Evolutionary conservation across 2,329 filamentous ascomycete species (phyloP).

Genomic region (Fusarium aywerte): DNA sequence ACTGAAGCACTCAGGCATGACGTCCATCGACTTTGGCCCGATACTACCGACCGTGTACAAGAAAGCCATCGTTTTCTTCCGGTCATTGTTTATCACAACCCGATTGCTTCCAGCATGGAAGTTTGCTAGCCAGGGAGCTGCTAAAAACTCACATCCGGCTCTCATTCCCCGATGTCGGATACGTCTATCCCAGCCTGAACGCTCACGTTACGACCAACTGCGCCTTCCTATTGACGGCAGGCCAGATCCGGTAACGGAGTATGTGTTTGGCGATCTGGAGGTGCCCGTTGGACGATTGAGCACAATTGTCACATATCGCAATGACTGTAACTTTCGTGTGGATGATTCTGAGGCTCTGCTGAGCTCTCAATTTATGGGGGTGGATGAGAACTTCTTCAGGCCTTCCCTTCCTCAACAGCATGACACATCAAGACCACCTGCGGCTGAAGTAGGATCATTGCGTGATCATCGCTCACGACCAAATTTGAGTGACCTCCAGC

Average conservation of each 20-base stretch:
- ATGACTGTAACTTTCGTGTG: constrained; percentile 88
- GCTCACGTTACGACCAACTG: constrained; percentile 73
- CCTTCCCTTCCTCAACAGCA: constrained; percentile 75
- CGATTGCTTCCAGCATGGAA: constrained; percentile 88
- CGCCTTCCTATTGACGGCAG: constrained; percentile 53
- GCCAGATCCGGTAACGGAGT: constrained; percentile 69
- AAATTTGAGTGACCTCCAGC: constrained; percentile 70
- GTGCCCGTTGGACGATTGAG: constrained; percentile 87
- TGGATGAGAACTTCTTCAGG: constrained; percentile 87
- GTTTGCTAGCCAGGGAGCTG: constrained; percentile 77
- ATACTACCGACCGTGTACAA: constrained; percentile 92
- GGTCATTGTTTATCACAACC: constrained; percentile 84
- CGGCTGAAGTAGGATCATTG: constrained; percentile 76
- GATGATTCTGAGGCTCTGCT: constrained; percentile 91
- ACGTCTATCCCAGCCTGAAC: constrained; percentile 67
- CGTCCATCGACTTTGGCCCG: constrained; percentile 66
- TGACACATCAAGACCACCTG: constrained; percentile 51
- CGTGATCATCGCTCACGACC: constrained; percentile 68
- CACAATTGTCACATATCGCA: constrained; percentile 84
- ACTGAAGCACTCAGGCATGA: constrained; percentile 67
- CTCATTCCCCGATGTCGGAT: constrained; percentile 86
- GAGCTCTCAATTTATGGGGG: constrained; percentile 92
- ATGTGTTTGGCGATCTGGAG: constrained; percentile 84
- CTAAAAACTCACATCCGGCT: constrained; percentile 73
- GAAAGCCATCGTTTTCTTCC: constrained; percentile 93